These are phyloP conservation scores for Houttuynia cordata DNA, from an alignment of 164 flowering plant genomes.

Conservation along the genomic window DNA sequence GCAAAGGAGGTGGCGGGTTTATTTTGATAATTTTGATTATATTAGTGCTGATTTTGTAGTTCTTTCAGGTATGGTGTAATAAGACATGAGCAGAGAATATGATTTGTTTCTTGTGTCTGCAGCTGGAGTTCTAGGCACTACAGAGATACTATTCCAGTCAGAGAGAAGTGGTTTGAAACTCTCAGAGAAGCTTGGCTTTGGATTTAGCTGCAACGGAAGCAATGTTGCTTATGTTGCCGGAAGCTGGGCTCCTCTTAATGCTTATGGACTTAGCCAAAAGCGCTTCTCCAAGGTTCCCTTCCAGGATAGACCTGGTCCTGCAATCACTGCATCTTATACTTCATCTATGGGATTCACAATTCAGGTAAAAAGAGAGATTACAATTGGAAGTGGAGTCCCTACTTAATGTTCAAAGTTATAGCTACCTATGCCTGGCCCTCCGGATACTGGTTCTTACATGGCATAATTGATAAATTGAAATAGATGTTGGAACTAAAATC, in stretches of 20 bases:
- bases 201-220: conserved; percentile 48
- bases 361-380: conserved; percentile 22
- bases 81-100: not conserved
- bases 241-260: conserved; percentile 37
- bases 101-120: not conserved
- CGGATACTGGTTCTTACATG: conserved; percentile 36
- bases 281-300: conserved; percentile 26
- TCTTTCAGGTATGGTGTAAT: conserved; percentile 30
- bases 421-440: conserved; percentile 35
- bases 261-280: conserved; percentile 25
- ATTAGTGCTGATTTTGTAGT: conserved; percentile 37
- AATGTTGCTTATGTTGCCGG: conserved; percentile 37
- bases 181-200: conserved; percentile 40
- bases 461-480: conserved; percentile 31
- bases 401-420: conserved; percentile 41
- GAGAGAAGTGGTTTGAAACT: conserved; percentile 38
- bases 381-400: conserved; percentile 8
- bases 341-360: conserved; percentile 52
- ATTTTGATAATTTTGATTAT: conserved; percentile 34
- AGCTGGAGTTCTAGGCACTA: conserved; percentile 57
- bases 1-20: conserved; percentile 43
- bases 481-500: conserved; percentile 10
- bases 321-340: conserved; percentile 40
- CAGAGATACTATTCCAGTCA: conserved; percentile 37
- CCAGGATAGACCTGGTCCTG: conserved; percentile 50